Conservation (phyloP, 148 eudicot species). For the Nepenthes mirabilis region DNA sequence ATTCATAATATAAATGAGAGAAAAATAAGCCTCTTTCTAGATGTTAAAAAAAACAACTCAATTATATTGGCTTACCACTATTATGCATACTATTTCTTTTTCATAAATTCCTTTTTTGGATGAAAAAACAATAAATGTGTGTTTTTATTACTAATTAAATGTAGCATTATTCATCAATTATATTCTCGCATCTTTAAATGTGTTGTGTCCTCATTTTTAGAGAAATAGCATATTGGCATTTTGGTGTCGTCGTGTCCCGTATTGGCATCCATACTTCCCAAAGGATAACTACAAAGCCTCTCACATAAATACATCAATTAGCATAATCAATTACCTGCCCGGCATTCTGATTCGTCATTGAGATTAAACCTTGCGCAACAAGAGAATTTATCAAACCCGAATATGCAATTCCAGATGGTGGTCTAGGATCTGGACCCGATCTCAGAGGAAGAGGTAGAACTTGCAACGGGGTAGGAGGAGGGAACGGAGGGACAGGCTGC, state of each 20-base stretch:
- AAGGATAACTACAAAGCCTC: too few species aligned
- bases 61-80: too few species aligned
- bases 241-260: too few species aligned
- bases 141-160: not conserved
- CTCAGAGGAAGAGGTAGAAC: conserved; percentile 29
- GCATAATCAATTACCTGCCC: conserved; percentile 32
- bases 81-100: too few species aligned
- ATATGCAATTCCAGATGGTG: conserved; percentile 32
- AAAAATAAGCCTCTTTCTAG: too few species aligned
- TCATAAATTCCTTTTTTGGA: too few species aligned
- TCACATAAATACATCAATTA: not conserved
- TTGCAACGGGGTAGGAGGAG: conserved; percentile 28
- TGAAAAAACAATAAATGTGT: not conserved
- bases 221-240: not conserved
- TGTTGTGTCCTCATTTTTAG: not conserved
- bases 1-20: too few species aligned
- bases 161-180: not conserved
- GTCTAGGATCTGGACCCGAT: conserved; percentile 29
- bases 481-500: conserved; percentile 34
- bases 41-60: too few species aligned
- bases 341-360: conserved; percentile 41
- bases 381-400: conserved; percentile 65
- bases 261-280: too few species aligned
- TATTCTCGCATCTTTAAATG: not conserved
- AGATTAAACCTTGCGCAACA: conserved; percentile 72